Conservation (phyloP, 2,329 filamentous ascomycete genomes). For the Lachnellula arida region DNA sequence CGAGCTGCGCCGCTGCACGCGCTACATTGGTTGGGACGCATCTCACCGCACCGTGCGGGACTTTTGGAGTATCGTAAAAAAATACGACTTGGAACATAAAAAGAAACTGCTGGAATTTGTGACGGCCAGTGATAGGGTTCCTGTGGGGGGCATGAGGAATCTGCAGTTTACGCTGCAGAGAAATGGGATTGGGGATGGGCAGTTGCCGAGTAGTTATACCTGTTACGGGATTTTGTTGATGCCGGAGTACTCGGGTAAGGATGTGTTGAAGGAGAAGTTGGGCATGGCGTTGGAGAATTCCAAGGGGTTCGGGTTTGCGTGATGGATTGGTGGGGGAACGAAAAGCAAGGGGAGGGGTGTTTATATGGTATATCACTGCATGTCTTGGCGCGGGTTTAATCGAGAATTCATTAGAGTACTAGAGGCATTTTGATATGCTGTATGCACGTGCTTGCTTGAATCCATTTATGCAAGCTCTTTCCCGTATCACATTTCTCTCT, state of each 20-base stretch:
- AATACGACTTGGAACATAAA: constrained; percentile 64
- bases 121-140: constrained; percentile 85
- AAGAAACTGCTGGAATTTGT: constrained; percentile 85
- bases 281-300: constrained; percentile 83
- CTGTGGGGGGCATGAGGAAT: constrained; percentile 77
- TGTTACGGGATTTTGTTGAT: constrained; percentile 87
- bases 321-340: neutral
- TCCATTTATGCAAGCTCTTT: too few species aligned
- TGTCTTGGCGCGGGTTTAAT: too few species aligned
- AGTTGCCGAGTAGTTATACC: constrained; percentile 81
- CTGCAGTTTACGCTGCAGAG: constrained; percentile 80
- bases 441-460: too few species aligned
- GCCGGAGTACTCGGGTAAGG: constrained; percentile 71
- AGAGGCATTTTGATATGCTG: too few species aligned
- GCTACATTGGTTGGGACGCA: constrained; percentile 77
- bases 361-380: too few species aligned
- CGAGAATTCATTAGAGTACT: too few species aligned
- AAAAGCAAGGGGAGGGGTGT: too few species aligned
- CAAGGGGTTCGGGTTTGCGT: constrained; percentile 79
- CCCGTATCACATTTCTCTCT: too few species aligned
- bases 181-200: constrained; percentile 61
- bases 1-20: constrained; percentile 64
- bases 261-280: constrained; percentile 69
- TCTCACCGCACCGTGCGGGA: constrained; percentile 64
- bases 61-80: constrained; percentile 79